phyloP scores from a whole-genome alignment of 139 green algal species.

The Tetradesmus lagerheimii region DNA sequence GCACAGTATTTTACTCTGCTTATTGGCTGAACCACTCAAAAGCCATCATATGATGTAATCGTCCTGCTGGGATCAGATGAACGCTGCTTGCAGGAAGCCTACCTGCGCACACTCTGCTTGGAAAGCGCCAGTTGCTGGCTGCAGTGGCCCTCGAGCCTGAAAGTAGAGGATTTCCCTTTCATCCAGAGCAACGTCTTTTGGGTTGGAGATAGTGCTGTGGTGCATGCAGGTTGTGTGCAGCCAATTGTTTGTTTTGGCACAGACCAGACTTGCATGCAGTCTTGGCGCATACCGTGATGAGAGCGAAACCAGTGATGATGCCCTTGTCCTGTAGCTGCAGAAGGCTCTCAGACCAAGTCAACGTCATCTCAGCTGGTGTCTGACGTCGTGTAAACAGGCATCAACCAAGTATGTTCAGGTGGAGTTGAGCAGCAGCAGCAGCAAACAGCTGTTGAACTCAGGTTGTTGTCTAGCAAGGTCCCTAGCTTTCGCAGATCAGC shows the following conservation, averaged over 20 bases:
- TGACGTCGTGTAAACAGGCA: not conserved
- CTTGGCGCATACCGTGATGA: slow-evolving; percentile 25
- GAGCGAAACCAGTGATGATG: slow-evolving; percentile 37
- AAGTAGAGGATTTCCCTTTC: not conserved
- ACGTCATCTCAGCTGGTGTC: not conserved
- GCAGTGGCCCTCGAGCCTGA: not conserved
- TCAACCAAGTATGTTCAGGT: not conserved
- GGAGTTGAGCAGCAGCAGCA: not conserved
- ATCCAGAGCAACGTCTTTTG: not conserved
- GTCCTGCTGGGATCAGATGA: not conserved
- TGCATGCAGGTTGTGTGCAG: not conserved
- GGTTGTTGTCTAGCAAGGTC: not conserved
- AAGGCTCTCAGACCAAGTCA: not conserved
- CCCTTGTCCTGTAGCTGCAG: not conserved
- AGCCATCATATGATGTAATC: too few relatives aligned
- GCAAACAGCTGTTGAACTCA: not conserved
- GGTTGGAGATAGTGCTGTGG: not conserved
- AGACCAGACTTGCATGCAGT: not conserved
- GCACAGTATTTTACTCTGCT: too few relatives aligned
- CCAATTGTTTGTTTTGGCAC: not conserved
- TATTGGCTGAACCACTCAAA: too few relatives aligned
- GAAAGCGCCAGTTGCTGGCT: not conserved
- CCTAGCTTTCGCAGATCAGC: not conserved
- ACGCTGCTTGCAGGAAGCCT: not conserved
- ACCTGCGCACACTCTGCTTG: slow-evolving; percentile 5